Evolutionary conservation across 352 stramenopile genomes (phyloP), one percentile per base, ranked within the genome.

Genomic region (Phytophthora megakarya): DNA sequence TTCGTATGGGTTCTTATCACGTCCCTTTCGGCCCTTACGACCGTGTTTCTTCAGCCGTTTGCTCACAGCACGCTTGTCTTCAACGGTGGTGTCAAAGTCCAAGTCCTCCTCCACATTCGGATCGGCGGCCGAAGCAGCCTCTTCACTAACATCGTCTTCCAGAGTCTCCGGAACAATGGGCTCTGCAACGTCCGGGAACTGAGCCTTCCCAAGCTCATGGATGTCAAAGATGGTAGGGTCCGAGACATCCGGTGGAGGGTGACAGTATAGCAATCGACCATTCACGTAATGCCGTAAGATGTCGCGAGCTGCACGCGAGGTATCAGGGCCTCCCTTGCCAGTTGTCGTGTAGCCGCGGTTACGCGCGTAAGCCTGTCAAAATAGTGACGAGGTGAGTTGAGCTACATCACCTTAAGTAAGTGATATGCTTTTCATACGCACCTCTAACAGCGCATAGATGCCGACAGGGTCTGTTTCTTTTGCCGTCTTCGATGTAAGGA

Each of bases 261-360:
- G 96, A 67, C 95, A 99, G 76, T 98, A 99, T 43, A 99, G 75
- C 43, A 99, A 76, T 68, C 96, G 98, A 65, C 98, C 98, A 62
- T 96, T 96, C 28, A 98, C 96, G 74, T 99, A 99, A 72, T 99
- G 96, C 58, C 98, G 98, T 47, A 99, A 84, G 22, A 99, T 86
- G 45, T 98, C 88, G 19, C 97, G 89, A 19, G 96, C 96, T 18
- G 90, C 98, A 28, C 96, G 85, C 16, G 97, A 96, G 43, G 98
- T 98, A 67, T 99, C 97, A 13, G 89, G 89, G 9, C 97, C 95
- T 61, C 95, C 96, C 77, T 98, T 98, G 35, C 93, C 91, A 6
- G 94, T 90, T 23, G 96, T 97, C 50, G 97, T 89, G 75, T 98
- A 98, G 65, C 93, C 92, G 48, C 97, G 84, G 45, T 85, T 87